phyloP scores from a whole-genome alignment of 208 protist species.

The Polymyxa betae region DNA sequence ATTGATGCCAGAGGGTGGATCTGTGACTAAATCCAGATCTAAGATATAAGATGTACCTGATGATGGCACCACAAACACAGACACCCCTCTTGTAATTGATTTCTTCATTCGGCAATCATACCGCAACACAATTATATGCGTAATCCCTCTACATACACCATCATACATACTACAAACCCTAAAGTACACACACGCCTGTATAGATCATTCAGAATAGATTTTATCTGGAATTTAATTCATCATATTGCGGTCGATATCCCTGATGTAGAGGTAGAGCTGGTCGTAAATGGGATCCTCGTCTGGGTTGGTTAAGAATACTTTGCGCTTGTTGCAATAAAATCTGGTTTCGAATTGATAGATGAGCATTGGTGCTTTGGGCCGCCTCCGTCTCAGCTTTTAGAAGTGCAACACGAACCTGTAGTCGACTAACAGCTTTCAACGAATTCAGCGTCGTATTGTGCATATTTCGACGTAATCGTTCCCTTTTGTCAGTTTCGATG shows the following conservation, averaged over 20 bases:
- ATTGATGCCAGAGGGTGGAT: no score
- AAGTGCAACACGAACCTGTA: neutral
- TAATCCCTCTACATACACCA: no score
- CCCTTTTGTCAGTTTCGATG: neutral
- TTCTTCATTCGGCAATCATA: no score
- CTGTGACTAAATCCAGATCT: no score
- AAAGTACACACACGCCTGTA: no score
- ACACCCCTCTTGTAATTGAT: no score
- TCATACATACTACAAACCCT: no score
- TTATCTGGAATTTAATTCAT: neutral
- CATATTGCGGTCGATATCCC: neutral
- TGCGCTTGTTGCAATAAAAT: neutral
- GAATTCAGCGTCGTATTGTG: conserved; percentile 42
- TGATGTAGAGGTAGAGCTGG: neutral
- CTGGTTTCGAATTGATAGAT: conserved; percentile 42
- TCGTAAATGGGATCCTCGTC: neutral
- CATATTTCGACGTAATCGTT: neutral
- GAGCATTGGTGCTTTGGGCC: neutral
- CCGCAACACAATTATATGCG: no score
- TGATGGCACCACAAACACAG: no score
- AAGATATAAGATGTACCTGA: no score
- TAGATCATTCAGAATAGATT: no score
- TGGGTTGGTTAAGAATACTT: neutral
- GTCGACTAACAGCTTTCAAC: neutral
- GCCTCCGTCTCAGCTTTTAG: conserved; percentile 6